Evolutionary conservation across 2,329 filamentous ascomycete species (phyloP), one percentile per base, ranked within the genome.

Genomic region (Chrysoporthe cubensis): DNA sequence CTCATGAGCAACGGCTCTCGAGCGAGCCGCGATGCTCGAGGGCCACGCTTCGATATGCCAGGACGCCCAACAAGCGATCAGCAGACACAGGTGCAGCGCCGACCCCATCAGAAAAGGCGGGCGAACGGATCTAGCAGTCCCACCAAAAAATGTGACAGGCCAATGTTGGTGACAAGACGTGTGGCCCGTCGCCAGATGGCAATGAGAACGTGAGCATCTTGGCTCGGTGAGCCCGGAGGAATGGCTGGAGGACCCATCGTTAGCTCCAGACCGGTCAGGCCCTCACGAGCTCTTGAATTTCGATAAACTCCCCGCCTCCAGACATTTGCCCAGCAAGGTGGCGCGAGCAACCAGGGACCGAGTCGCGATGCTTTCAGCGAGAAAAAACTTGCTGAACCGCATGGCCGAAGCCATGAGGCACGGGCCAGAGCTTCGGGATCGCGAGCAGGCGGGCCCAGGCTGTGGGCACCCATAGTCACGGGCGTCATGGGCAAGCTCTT

Each of bases 221-320:
- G 34, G 16, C 16, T 62, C 59, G 59, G 59, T 62, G 59, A 48
- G 59, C 21, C 59, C 59, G 59, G 59, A 62, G 59, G 42, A 61
- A 42, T 61, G 43, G 43, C 18, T 48, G 21, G 43, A 46, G 40
- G 59, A 26, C 26, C 59, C 59, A 62, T 62, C 32, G 8, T 26
- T 61, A 54, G 58, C 58, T 44, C 58, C 58, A 44, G 58, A 61
- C 58, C 42, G 58, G 58, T 61, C n/a, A 61, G 32, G 26, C 21
- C 59, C 46, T 50, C 43, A 21, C 59, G 44, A 34, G 44, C 32
- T 21, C 44, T 26, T 62, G 43, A 21, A 50, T 62, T 32, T 62
- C 43, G 43, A 62, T 48, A 62, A 48, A 18, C 32, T 42, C 32
- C 34, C 9, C 21, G 59, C 59, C 43, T 13, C 34, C 26, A 62